Evolutionary conservation across 2,329 filamentous ascomycete species (phyloP).

Genomic region (Fusarium mexicanum): DNA sequence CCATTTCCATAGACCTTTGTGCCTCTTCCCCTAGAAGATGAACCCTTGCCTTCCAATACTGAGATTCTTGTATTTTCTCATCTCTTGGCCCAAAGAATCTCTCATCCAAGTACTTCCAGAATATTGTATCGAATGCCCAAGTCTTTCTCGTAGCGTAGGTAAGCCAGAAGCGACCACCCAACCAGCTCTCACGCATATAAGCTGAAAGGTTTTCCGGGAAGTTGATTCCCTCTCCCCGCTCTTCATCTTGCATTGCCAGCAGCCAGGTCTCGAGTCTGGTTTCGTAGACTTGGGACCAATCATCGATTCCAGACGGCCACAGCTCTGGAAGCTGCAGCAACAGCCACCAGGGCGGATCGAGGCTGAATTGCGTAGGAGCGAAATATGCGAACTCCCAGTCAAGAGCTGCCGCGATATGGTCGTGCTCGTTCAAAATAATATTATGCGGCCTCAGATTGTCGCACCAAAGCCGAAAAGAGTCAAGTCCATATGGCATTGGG

Average conservation of each 20-base stretch:
- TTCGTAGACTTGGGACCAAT: background rate
- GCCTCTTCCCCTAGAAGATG: background rate
- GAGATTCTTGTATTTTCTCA: background rate
- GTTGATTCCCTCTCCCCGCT: background rate
- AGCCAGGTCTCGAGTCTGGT: background rate
- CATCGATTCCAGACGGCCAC: background rate
- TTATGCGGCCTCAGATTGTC: slow-evolving; percentile 46
- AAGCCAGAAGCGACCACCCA: background rate
- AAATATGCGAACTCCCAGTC: background rate
- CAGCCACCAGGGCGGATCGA: background rate
- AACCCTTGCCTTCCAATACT: background rate
- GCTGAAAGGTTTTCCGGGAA: background rate
- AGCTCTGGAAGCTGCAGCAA: background rate
- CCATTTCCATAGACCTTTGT: background rate
- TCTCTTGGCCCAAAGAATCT: background rate
- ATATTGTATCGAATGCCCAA: background rate
- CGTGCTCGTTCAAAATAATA: background rate
- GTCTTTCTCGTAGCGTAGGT: background rate
- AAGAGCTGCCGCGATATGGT: background rate
- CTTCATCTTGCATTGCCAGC: background rate
- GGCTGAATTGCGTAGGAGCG: background rate
- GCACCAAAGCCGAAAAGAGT: slow-evolving; percentile 41
- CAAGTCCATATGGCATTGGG: background rate
- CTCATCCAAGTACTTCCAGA: background rate
- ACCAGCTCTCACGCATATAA: background rate